Base-by-base conservation (phyloP, 2,329 filamentous ascomycete species). In the Phyllosticta citrichinensis region DNA sequence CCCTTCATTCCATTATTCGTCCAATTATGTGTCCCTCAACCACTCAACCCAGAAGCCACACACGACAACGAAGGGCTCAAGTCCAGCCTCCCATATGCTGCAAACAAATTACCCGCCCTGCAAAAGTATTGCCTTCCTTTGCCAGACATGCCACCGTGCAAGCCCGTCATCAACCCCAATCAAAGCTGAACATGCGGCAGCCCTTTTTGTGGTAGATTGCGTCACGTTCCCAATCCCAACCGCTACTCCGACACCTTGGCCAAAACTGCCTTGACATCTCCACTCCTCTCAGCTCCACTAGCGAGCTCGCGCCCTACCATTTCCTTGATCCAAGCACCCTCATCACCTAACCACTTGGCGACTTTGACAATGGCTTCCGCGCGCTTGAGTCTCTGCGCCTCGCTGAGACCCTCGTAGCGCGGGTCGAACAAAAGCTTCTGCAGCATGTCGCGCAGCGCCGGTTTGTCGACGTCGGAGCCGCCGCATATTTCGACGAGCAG, bases 341-440 rank as follows among this genome's bases (percentile, higher is more conserved):
- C 40, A 5, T 47, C 40, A 47, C 40, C 40, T 14, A n/a, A n/a
- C 40, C 40, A 47, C 17, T 47, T 47, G 5, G 40, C 40, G 40
- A 8, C 40, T 8, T 14, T 47, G 6, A 47, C 40, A n/a, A 71
- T 56, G 3, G 69, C 68, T 47, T 71, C 65, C 2, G 68, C 69
- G 14, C 69, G 59, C 64, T 68, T 67, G 55, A 69, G 55, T 33
- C 69, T 62, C 61, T 68, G 67, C 5, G 67, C 68, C 63, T 71
- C 70, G 3, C 66, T 66, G 33, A 70, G 59, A 2, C 67, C 68
- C 30, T 68, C 66, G 52, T 68, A 68, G 24, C 60, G 65, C 5
- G 65, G 50, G 55, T 70, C 65, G 57, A 71, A 69, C 1, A 71
- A 60, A 9, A 69, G 14, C 50, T 64, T 67, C 52, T 65, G 63